These are phyloP conservation scores for Heliocybe sulcata DNA, from an alignment of 1,284 basidiomycete genomes.

Conservation along the genomic window DNA sequence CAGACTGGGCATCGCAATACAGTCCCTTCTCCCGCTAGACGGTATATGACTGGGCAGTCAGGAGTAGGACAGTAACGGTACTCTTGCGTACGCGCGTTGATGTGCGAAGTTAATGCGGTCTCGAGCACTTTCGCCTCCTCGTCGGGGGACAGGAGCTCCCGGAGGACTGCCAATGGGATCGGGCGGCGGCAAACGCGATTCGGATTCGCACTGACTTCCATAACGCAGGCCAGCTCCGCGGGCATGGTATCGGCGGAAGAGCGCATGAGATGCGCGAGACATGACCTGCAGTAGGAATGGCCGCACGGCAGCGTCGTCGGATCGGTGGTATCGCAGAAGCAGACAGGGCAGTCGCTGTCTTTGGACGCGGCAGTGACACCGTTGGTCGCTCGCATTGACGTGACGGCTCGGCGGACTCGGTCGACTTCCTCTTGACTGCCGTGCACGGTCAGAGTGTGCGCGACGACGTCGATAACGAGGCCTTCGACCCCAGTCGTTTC, in stretches of 20 bases:
- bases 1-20: constrained; percentile 67
- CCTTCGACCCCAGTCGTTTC: constrained; percentile 27
- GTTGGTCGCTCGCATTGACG: not conserved
- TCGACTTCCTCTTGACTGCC: constrained; percentile 23
- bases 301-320: constrained; percentile 34
- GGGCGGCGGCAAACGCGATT: constrained; percentile 18
- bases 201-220: constrained; percentile 5
- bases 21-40: constrained; percentile 36
- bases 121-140: constrained; percentile 31
- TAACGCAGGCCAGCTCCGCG: constrained; percentile 28
- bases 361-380: constrained; percentile 5
- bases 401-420: constrained; percentile 5
- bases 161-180: constrained; percentile 31
- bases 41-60: constrained; percentile 67
- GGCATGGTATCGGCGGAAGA: constrained; percentile 19
- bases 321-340: constrained; percentile 28
- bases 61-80: constrained; percentile 65
- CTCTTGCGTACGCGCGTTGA: constrained; percentile 28
- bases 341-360: constrained; percentile 31
- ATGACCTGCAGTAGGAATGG: constrained; percentile 43
- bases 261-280: constrained; percentile 35
- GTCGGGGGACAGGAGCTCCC: constrained; percentile 27
- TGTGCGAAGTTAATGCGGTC: constrained; percentile 29
- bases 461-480: constrained; percentile 30
- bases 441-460: constrained; percentile 24